Conservation (phyloP, 2,329 filamentous ascomycete species). For the Xylaria sp. region DNA sequence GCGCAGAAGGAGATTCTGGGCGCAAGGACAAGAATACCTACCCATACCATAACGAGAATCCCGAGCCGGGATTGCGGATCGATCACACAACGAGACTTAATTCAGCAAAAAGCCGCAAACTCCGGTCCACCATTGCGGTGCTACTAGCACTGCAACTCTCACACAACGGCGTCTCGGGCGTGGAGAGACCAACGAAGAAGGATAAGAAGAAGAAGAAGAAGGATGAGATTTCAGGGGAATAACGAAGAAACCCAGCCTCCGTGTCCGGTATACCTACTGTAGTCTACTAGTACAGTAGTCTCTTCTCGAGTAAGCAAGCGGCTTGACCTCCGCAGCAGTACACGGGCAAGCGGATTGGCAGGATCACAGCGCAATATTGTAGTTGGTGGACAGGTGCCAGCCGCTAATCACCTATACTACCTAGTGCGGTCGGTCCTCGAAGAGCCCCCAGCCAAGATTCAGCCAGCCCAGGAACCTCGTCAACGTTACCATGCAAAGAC, state of each 20-base stretch:
- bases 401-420: constrained; percentile 6
- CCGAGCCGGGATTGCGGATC: constrained; percentile 40
- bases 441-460: constrained; percentile 38
- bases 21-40: constrained; percentile 14
- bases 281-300: neutral
- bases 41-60: constrained; percentile 28
- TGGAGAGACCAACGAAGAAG: constrained; percentile 21
- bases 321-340: constrained; percentile 29
- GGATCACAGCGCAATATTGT: constrained; percentile 11
- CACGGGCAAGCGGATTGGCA: constrained; percentile 11
- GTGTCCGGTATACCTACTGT: neutral
- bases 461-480: constrained; percentile 37
- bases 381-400: constrained; percentile 12
- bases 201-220: neutral
- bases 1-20: constrained; percentile 28
- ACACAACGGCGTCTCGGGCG: constrained; percentile 30
- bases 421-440: neutral
- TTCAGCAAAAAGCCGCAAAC: constrained; percentile 47
- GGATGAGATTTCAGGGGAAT: neutral
- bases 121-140: constrained; percentile 32
- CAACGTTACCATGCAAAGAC: constrained; percentile 37
- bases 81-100: constrained; percentile 42
- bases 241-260: constrained; percentile 18
- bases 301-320: constrained; percentile 7
- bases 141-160: constrained; percentile 11